phyloP scores from a whole-genome alignment of 78 protist species.

The Thecamonas trahens region DNA sequence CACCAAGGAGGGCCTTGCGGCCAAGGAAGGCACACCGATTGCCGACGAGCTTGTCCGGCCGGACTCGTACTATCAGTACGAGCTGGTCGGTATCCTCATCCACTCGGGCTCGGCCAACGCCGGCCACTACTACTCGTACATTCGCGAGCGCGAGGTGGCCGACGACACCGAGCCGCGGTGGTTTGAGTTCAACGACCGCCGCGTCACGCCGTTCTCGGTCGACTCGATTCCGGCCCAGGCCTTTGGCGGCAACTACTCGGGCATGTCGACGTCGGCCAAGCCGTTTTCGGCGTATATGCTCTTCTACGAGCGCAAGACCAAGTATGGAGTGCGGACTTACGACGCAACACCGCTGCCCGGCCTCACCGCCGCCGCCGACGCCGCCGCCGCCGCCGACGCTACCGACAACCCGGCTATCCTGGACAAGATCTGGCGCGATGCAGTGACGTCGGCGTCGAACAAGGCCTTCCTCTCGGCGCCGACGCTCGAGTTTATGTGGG shows the following conservation, averaged over 20 bases:
- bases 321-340: no score
- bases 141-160: constrained; percentile 27
- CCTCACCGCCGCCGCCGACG: no score
- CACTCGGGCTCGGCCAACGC: constrained; percentile 77
- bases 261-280: not conserved
- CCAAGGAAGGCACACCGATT: no score
- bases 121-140: constrained; percentile 78
- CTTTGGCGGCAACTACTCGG: constrained; percentile 41
- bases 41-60: not conserved
- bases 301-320: constrained; percentile 59
- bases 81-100: constrained; percentile 57
- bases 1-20: constrained; percentile 32
- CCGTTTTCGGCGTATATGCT: constrained; percentile 63
- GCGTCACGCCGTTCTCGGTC: constrained; percentile 27
- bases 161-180: constrained; percentile 15
- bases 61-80: constrained; percentile 8
- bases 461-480: no score
- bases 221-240: not conserved
- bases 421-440: no score
- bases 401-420: no score
- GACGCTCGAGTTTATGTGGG: no score
- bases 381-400: no score
- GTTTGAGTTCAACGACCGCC: constrained; percentile 58
- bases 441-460: no score
- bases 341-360: no score